Evolutionary conservation across 192 early-diverging fungal genomes (phyloP).

Genomic region (Coemansia sp.): DNA sequence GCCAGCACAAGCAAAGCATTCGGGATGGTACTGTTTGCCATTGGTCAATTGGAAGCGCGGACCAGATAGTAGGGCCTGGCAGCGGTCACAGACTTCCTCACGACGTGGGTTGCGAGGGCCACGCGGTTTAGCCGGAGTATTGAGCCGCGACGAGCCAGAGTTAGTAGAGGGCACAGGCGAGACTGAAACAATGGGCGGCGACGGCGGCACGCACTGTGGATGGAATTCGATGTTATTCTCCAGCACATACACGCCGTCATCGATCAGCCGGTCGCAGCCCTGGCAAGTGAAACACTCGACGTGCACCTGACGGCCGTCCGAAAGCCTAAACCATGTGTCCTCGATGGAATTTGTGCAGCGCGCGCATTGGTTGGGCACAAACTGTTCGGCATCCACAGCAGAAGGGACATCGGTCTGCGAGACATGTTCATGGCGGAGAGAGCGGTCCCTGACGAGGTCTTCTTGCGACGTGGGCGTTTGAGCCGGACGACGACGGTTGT

Average conservation of each 20-base stretch:
- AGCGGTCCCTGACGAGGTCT: neutral
- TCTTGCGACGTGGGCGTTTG: neutral
- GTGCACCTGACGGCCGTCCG: conserved; percentile 56
- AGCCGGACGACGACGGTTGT: conserved; percentile 26
- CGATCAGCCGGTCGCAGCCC: conserved; percentile 48
- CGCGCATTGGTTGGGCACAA: conserved; percentile 44
- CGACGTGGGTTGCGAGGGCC: conserved; percentile 35
- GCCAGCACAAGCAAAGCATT: conserved; percentile 56
- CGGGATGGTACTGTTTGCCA: conserved; percentile 56
- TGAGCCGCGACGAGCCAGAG: conserved; percentile 10
- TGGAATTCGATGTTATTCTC: conserved; percentile 48
- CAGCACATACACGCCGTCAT: conserved; percentile 55
- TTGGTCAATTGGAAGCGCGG: conserved; percentile 58
- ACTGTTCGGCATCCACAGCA: conserved; percentile 2
- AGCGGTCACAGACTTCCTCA: conserved; percentile 48
- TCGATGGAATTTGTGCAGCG: conserved; percentile 37
- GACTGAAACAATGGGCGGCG: conserved; percentile 53
- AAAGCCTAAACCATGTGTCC: conserved; percentile 55
- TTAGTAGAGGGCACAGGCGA: conserved; percentile 34
- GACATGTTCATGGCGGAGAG: neutral
- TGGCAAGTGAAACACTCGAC: conserved; percentile 56
- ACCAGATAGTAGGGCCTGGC: conserved; percentile 32
- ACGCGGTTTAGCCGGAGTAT: conserved; percentile 10
- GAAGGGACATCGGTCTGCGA: neutral
- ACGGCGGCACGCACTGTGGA: conserved; percentile 48